Base-by-base conservation (phyloP, 805 yeast genomes). In the Maudiozyma saulgeensis region DNA sequence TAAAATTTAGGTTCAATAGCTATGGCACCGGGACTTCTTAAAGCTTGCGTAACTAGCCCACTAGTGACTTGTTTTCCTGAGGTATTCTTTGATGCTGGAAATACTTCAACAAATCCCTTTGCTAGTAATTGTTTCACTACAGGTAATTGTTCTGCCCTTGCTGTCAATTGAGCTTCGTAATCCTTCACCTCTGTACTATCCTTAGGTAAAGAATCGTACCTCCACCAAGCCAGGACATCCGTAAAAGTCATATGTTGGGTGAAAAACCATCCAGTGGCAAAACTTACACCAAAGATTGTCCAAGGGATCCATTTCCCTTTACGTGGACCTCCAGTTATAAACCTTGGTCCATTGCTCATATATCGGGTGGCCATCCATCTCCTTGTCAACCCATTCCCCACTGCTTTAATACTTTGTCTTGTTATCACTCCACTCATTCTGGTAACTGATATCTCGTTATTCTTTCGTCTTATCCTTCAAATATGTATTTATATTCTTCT, bases 1-100 rank as follows among this genome's bases (percentile, higher is more conserved):
- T 84, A 86, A 13, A 85, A 73, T 25, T 80, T 69, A 1, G 96
- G 95, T 43, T 82, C 76, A 39, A 87, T 76, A 1, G 87, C 78
- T 50, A 91, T 76, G 0, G 89, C 93, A 7, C 96, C 96, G 0
- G 95, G 89, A 2, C 74, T 76, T 2, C 78, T 68, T 44, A 89
- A 67, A 0, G 85, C 74, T 51, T 67, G 66, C 60, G 56, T 72
- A 55, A 64, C 76, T 76, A 70, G 79, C 40, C 47, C 38, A 21
- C 48, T 31, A 1, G 43, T 44, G 8, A 28, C 32, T 4, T 4
- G 32, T 28, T 28, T 28, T 28, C 32, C 32, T 6, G 32, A 28
- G 4, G 32, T 6, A 28, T 28, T 8, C 32, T 28, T 28, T 11
- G 37, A 38, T 4, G 25, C 37, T 57, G 58, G 69, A 52, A 60